A percentile compares a stretch with the other conserved stretches of the same genome.
Conservation (phyloP, 768 basidiomycete species). For the Neoboletus brunneissimus region DNA sequence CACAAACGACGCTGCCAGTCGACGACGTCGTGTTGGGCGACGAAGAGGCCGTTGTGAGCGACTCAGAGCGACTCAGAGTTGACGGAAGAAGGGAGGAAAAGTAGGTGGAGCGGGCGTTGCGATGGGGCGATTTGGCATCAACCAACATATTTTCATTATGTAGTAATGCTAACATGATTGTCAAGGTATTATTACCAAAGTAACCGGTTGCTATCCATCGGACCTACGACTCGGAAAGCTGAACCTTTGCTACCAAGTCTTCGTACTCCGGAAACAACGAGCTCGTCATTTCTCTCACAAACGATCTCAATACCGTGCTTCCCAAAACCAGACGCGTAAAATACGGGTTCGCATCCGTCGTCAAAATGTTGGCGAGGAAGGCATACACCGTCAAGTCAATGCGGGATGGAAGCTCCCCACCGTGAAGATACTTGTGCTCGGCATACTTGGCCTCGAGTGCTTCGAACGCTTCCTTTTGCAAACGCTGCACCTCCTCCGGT, state of each 20-base stretch:
- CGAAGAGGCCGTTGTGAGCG: background rate
- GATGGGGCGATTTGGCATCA: constrained; percentile 4
- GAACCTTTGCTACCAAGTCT: constrained; percentile 11
- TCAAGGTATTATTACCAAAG: background rate
- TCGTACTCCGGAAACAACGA: constrained; percentile 30
- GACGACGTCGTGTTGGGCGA: constrained; percentile 7
- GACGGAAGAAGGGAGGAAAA: background rate
- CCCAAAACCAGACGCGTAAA: constrained; percentile 22
- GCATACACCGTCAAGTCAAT: constrained; percentile 31
- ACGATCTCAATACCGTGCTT: constrained; percentile 17
- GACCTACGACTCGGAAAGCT: background rate
- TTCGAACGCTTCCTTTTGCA: constrained; percentile 31
- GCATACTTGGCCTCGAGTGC: constrained; percentile 30
- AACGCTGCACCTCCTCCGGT: constrained; percentile 29
- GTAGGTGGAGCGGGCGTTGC: constrained; percentile 4
- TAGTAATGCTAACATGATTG: background rate
- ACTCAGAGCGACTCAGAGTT: background rate
- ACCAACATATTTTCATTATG: background rate
- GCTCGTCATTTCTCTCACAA: constrained; percentile 25
- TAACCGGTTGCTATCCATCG: background rate
- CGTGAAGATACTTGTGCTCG: constrained; percentile 27
- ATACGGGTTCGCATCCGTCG: constrained; percentile 25
- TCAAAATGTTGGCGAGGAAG: constrained; percentile 32
- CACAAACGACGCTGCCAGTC: constrained; percentile 4
- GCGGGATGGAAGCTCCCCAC: constrained; percentile 23